Evolutionary conservation across 352 stramenopile species (phyloP).

Genomic region (Thalassiosira ordinaria): DNA sequence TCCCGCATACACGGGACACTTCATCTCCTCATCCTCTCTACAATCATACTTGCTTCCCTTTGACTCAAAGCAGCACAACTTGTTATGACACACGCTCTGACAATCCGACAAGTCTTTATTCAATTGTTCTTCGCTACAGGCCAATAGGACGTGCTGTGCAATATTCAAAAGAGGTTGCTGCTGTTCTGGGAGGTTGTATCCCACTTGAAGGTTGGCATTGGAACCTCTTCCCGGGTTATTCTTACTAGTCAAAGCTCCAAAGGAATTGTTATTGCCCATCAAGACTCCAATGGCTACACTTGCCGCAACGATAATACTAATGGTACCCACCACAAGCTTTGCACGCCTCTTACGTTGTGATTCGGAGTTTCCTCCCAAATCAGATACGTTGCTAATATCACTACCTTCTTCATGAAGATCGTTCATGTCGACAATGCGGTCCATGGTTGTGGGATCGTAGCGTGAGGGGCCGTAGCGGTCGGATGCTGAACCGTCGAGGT

Average conservation of each 20-base stretch:
- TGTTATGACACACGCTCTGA: no score
- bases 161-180: no score
- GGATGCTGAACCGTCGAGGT: neutral
- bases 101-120: no score
- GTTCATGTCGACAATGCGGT: neutral
- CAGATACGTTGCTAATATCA: neutral
- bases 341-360: neutral
- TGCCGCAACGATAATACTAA: neutral
- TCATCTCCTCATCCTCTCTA: no score
- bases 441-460: neutral
- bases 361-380: neutral
- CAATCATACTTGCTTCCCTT: no score
- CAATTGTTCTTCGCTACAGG: no score
- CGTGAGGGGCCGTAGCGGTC: neutral
- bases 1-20: no score
- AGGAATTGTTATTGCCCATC: neutral
- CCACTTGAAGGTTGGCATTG: neutral
- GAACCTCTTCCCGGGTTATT: neutral
- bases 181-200: neutral
- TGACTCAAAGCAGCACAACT: no score
- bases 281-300: neutral
- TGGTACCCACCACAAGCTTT: neutral
- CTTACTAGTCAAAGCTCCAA: neutral
- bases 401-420: neutral
- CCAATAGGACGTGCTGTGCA: no score